phyloP scores from a whole-genome alignment of 257 asterid genomes.

The Euphrasia confusa region DNA sequence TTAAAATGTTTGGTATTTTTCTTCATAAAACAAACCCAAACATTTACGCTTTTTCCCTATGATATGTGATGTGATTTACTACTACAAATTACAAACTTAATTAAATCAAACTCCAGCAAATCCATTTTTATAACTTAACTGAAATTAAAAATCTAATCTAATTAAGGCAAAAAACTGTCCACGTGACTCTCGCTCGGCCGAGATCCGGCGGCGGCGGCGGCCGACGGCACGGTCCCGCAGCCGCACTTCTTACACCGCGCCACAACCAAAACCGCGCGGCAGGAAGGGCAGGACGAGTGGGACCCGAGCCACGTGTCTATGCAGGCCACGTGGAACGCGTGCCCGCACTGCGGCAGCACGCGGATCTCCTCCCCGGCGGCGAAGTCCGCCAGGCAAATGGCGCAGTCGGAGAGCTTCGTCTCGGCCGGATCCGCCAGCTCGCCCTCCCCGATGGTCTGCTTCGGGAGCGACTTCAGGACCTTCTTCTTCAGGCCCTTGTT shows the following conservation, averaged over 20 bases:
- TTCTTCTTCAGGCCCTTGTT: constrained; percentile 53
- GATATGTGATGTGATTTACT: too few species aligned
- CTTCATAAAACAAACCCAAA: too few species aligned
- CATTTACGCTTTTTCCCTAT: too few species aligned
- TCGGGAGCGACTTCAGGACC: constrained; percentile 42
- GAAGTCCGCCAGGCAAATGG: constrained; percentile 52
- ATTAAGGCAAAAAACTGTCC: constrained; percentile 38
- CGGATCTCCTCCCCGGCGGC: constrained; percentile 50
- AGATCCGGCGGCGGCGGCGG: constrained; percentile 26
- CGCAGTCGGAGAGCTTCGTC: constrained; percentile 38
- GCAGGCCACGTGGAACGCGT: constrained; percentile 47
- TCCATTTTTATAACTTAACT: too few species aligned
- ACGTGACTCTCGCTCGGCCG: constrained; percentile 28
- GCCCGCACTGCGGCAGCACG: constrained; percentile 54
- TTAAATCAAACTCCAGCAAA: too few species aligned
- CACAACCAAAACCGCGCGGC: constrained; percentile 50
- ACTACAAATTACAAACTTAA: too few species aligned
- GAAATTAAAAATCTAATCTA: neutral
- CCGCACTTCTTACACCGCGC: constrained; percentile 50
- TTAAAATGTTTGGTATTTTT: too few species aligned
- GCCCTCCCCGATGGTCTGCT: constrained; percentile 31
- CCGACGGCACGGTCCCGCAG: constrained; percentile 25
- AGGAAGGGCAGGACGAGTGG: constrained; percentile 53
- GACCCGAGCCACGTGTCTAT: constrained; percentile 59
- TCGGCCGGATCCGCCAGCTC: constrained; percentile 20